Percentiles rank a stretch among this genome's conserved stretches.
Conservation (phyloP, 2,329 filamentous ascomycete species). For the Didymella arachidicola region DNA sequence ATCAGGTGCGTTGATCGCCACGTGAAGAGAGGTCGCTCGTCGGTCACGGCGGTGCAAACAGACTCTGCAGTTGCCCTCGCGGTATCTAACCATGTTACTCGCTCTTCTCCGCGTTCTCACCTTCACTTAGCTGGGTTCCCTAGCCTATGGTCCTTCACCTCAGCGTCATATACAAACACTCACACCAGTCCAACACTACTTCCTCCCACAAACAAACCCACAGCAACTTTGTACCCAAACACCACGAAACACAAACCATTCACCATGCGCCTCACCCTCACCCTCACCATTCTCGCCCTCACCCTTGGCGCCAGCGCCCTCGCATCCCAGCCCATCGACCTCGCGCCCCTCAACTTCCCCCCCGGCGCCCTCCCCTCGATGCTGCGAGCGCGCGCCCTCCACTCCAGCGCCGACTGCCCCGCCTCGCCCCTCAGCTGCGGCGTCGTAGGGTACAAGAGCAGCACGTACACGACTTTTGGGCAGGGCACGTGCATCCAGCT, state of each 20-base stretch:
- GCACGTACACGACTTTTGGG: conserved; percentile 9
- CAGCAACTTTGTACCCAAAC: too few relatives aligned
- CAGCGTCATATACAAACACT: not conserved
- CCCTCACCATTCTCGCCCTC: conserved; percentile 3
- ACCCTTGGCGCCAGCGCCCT: not conserved
- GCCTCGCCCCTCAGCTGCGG: conserved; percentile 6
- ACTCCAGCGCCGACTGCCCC: not conserved
- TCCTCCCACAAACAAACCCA: not conserved
- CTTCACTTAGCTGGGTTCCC: not conserved
- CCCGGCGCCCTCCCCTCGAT: not conserved
- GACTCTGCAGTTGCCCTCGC: not conserved
- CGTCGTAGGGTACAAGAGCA: conserved; percentile 7
- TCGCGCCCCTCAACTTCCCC: not conserved
- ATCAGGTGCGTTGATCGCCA: not conserved
- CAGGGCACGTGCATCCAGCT: conserved; percentile 18
- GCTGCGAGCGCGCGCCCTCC: not conserved
- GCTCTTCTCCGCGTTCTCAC: not conserved
- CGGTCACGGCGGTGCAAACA: conserved; percentile 6
- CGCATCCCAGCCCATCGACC: not conserved
- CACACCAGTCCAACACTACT: not conserved
- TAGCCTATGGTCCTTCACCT: not conserved
- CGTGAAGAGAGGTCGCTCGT: not conserved
- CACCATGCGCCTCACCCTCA: conserved; percentile 11
- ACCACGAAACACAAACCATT: not conserved
- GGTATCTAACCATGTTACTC: too few relatives aligned